Conservation (phyloP, 2,329 filamentous ascomycete genomes). For the Polychaeton citri region DNA sequence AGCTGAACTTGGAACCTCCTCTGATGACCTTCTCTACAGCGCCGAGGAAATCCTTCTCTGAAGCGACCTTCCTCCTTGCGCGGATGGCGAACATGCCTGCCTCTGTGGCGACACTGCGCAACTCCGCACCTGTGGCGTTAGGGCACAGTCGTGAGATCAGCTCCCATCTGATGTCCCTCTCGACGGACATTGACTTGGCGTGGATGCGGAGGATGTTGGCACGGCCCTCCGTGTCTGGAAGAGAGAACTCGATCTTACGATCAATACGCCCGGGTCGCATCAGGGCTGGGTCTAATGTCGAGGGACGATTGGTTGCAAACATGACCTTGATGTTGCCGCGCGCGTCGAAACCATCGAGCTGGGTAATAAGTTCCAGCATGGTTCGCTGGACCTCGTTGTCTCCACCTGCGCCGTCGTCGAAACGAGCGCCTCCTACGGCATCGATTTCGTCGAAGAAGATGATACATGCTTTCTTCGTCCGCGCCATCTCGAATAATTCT, state of each 20-base stretch:
- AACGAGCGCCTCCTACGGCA: conserved; percentile 86
- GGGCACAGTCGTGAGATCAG: conserved; percentile 93
- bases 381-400: conserved; percentile 97
- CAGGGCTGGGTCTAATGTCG: conserved; percentile 86
- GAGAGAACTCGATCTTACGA: conserved; percentile 95
- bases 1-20: conserved; percentile 98
- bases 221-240: conserved; percentile 91
- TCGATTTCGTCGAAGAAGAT: conserved; percentile 99
- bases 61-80: conserved; percentile 87
- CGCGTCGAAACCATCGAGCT: conserved; percentile 91
- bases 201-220: conserved; percentile 97
- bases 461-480: conserved; percentile 98
- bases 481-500: conserved; percentile 97
- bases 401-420: conserved; percentile 90
- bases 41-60: conserved; percentile 96
- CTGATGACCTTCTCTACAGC: conserved; percentile 99
- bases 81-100: conserved; percentile 98
- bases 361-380: conserved; percentile 95
- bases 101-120: conserved; percentile 93
- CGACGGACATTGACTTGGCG: conserved; percentile 98
- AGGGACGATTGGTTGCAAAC: conserved; percentile 96
- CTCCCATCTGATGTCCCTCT: conserved; percentile 98
- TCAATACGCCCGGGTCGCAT: conserved; percentile 97
- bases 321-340: conserved; percentile 99
- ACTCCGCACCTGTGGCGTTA: conserved; percentile 90